Conservation (phyloP, 345 rosid species). For the Linum usitatissimum region DNA sequence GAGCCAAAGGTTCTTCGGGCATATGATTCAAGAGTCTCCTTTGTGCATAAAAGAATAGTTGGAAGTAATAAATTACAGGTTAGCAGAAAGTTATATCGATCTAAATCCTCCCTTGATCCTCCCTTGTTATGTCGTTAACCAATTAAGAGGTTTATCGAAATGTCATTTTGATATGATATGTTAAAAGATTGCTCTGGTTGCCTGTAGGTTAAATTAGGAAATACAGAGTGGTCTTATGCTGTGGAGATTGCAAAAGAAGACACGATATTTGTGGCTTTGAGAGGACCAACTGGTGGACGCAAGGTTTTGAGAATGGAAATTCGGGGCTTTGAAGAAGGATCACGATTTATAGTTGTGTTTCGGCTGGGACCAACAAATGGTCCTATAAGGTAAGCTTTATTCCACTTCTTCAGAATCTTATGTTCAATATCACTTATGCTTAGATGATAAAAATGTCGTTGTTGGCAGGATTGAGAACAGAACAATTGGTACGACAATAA, state of each 20-base stretch:
- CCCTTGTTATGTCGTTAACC: not conserved
- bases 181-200: not conserved
- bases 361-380: conserved; percentile 73
- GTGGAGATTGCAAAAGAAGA: conserved; percentile 76
- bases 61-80: conserved; percentile 83
- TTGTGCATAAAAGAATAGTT: conserved; percentile 38
- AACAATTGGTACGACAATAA: conserved; percentile 38
- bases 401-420: not conserved
- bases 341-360: conserved; percentile 84
- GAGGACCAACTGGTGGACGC: conserved; percentile 41
- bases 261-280: conserved; percentile 71
- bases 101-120: not conserved
- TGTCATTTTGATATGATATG: no score
- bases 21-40: conserved; percentile 73
- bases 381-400: conserved; percentile 62
- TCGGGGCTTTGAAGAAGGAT: conserved; percentile 98
- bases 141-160: not conserved
- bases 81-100: conserved; percentile 12
- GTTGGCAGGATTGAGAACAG: conserved; percentile 82
- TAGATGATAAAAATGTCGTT: not conserved
- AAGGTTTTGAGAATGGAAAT: conserved; percentile 63
- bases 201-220: conserved; percentile 61
- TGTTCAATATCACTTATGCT: conserved; percentile 8
- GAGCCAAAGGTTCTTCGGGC: conserved; percentile 65
- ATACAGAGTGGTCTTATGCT: conserved; percentile 91